Conservation (phyloP, 345 rosid genomes). For the Ceriops zippeliana region DNA sequence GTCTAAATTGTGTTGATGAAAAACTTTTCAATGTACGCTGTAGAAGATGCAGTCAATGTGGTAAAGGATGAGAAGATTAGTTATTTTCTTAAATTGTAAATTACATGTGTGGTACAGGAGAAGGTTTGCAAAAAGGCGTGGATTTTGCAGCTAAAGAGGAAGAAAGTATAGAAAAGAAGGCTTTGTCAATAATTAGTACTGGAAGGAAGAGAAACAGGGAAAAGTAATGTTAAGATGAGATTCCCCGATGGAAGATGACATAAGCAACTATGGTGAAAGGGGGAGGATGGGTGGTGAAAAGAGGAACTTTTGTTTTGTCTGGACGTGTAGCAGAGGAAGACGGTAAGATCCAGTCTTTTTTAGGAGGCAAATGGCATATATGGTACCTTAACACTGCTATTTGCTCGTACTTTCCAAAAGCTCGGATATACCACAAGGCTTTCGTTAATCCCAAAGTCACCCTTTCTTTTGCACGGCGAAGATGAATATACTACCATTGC, state of each 20-base stretch:
- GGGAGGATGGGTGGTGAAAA: slow-evolving; percentile 25
- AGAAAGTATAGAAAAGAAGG: slow-evolving; percentile 38
- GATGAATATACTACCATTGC: slow-evolving; percentile 30
- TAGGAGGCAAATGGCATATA: slow-evolving; percentile 50
- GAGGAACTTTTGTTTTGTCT: slow-evolving; percentile 54
- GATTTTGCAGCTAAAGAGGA: slow-evolving; percentile 22
- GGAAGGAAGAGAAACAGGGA: slow-evolving; percentile 33
- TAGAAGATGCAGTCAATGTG: no score
- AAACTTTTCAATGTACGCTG: not conserved
- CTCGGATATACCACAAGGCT: slow-evolving; percentile 42
- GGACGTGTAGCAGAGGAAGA: slow-evolving; percentile 32
- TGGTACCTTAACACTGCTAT: slow-evolving; percentile 42
- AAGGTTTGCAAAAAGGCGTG: slow-evolving; percentile 17
- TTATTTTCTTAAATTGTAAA: not conserved
- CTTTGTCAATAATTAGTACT: slow-evolving; percentile 35
- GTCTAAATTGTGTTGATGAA: slow-evolving; percentile 1
- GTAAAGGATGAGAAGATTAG: not conserved
- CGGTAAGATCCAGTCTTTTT: slow-evolving; percentile 38
- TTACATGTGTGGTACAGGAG: not conserved
- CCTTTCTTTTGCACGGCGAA: slow-evolving; percentile 18
- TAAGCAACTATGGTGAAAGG: slow-evolving; percentile 20
- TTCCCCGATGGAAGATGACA: slow-evolving; percentile 52
- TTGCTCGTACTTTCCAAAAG: slow-evolving; percentile 54
- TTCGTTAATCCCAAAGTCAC: slow-evolving; percentile 44
- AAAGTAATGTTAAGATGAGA: slow-evolving; percentile 49